Evolutionary conservation across 164 flowering plant genomes (phyloP), one percentile per base, ranked within the genome.

Genomic region (Houttuynia cordata): DNA sequence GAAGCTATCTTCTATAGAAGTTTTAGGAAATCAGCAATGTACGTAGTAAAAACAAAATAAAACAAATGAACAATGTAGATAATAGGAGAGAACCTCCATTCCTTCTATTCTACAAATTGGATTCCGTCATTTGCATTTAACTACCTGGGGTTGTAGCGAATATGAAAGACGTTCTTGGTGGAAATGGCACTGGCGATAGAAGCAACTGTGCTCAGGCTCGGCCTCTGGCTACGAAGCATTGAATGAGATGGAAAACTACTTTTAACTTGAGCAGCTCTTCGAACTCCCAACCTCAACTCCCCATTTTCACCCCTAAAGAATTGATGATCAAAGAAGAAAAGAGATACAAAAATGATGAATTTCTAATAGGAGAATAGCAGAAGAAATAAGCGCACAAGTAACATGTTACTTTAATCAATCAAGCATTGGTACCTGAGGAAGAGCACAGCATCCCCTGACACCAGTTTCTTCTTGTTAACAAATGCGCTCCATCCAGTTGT

Each of bases 401-500:
- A 24, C 47, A 63, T 24, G 12, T 7, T 20, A n/a, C 13, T 4
- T 14, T n/a, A n/a, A 12, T 47, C 18, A 3, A 9, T 19, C 50
- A 8, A 24, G 19, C 15, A 13, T 45, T 18, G 23, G 49, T 75
- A 94, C 99, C 96, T 88, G 0, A 91, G 87, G 68, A 94, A 94
- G 17, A 94, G 93, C 66, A 94, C 99, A 30, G 99, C 99, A 76
- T 94, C 99, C 49, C 99, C 96, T 53, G 89, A 88, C 19, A 85
- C 83, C 21, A 94, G 91, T 79, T 85, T 90, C 79, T 94, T 94
- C 81, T 81, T 85, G 64, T 87, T 88, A 23, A 94, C 94, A 76
- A 94, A 94, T 19, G 90, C 93, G 77, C 97, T 91, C 99, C 99
- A 94, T 34, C 99, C 99, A 53, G 97, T 94, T 0, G 99, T 94